Evolutionary conservation across 306 rosid species (phyloP).

Genomic region (Cucumis cinereus): DNA sequence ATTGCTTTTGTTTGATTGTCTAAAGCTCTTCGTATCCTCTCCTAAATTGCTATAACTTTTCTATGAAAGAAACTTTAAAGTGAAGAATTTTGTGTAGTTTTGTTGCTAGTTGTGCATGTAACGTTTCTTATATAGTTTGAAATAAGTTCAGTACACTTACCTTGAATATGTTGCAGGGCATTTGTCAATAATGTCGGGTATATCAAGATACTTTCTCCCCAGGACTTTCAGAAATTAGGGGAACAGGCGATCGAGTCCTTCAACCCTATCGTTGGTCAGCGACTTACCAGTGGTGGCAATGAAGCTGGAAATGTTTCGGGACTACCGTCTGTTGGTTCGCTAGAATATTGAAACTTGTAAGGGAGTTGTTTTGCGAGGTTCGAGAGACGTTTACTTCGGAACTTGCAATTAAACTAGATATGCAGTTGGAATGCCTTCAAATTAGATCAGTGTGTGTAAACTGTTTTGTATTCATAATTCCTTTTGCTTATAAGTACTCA

Average conservation of each 20-base stretch:
- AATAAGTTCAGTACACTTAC: neutral
- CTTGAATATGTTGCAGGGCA: slow-evolving; percentile 33
- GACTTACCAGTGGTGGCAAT: slow-evolving; percentile 29
- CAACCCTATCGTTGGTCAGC: slow-evolving; percentile 43
- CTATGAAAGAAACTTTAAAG: neutral
- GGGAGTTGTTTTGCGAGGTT: neutral
- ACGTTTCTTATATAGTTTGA: neutral
- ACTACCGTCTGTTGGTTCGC: slow-evolving; percentile 47
- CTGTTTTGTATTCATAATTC: slow-evolving; percentile 11
- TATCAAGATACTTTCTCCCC: slow-evolving; percentile 76
- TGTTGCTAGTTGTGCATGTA: neutral
- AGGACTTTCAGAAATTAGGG: slow-evolving; percentile 75
- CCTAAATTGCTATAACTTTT: neutral
- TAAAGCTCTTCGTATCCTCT: neutral
- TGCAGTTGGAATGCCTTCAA: slow-evolving; percentile 2
- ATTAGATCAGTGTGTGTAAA: slow-evolving; percentile 15
- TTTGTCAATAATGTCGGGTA: slow-evolving; percentile 77
- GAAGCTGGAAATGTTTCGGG: slow-evolving; percentile 50
- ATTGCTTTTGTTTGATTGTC: neutral
- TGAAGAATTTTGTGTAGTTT: neutral
- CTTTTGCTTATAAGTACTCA: slow-evolving; percentile 4
- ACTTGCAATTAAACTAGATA: neutral
- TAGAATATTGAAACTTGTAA: slow-evolving; percentile 32
- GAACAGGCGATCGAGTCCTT: slow-evolving; percentile 46
- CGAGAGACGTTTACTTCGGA: neutral